A percentile compares a stretch with the other conserved stretches of the same genome.
Conservation (phyloP, 1,284 basidiomycete genomes). For the Marasmius tenuissimus region DNA sequence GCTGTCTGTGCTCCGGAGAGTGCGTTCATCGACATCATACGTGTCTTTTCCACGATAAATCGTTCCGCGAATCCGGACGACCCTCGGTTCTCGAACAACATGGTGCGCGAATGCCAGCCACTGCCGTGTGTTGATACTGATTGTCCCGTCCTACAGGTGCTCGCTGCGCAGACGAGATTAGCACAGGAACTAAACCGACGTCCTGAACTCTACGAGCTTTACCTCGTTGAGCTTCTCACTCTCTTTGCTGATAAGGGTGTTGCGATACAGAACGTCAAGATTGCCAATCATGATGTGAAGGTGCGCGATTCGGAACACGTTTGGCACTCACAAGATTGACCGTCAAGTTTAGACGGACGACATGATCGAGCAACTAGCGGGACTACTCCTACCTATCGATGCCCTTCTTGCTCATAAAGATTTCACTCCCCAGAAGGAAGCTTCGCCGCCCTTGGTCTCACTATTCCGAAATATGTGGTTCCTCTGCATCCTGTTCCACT, state of each 20-base stretch:
- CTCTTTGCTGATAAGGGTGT: slow-evolving; percentile 93
- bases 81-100: slow-evolving; percentile 82
- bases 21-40: slow-evolving; percentile 84
- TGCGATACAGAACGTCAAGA: slow-evolving; percentile 81
- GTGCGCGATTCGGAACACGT: slow-evolving; percentile 32
- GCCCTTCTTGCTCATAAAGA: slow-evolving; percentile 80
- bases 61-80: slow-evolving; percentile 84
- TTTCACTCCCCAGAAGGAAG: slow-evolving; percentile 62
- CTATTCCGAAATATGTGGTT: slow-evolving; percentile 97
- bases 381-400: slow-evolving; percentile 88
- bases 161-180: slow-evolving; percentile 87
- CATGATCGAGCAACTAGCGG: slow-evolving; percentile 83
- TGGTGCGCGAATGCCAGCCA: slow-evolving; percentile 43
- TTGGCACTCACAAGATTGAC: slow-evolving; percentile 9
- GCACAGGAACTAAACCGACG: slow-evolving; percentile 75
- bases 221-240: slow-evolving; percentile 83
- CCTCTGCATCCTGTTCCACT: slow-evolving; percentile 83
- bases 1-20: slow-evolving; percentile 77
- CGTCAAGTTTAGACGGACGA: slow-evolving; percentile 61
- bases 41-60: slow-evolving; percentile 85
- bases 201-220: slow-evolving; percentile 76
- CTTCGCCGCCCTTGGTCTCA: slow-evolving; percentile 68
- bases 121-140: slow-evolving; percentile 14
- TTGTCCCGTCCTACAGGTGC: slow-evolving; percentile 45
- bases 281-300: slow-evolving; percentile 64